Percentiles rank a stretch among this genome's conserved stretches.
Evolutionary conservation across 352 stramenopile genomes (phyloP).

Genomic region (Globisporangium iwayamae): DNA sequence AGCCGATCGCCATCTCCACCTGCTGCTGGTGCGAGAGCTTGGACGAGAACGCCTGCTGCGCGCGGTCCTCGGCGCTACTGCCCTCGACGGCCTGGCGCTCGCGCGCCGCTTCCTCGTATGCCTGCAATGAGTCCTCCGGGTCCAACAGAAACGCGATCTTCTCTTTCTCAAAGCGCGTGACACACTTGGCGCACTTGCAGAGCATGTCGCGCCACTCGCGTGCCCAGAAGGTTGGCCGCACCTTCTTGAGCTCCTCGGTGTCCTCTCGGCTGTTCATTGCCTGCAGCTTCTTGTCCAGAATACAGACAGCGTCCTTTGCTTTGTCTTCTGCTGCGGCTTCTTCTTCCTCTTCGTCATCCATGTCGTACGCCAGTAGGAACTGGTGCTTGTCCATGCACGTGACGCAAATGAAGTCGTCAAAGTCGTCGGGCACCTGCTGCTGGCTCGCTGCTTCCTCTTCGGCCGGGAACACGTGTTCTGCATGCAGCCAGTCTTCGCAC

Average conservation of each 20-base stretch:
- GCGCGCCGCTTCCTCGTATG: conserved; percentile 50
- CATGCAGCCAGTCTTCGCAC: conserved; percentile 78
- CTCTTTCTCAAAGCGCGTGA: conserved; percentile 40
- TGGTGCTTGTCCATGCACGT: conserved; percentile 60
- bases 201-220: conserved; percentile 55
- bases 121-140: conserved; percentile 53
- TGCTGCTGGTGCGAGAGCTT: conserved; percentile 67
- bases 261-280: conserved; percentile 20
- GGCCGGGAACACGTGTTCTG: conserved; percentile 52
- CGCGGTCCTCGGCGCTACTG: conserved; percentile 36
- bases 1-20: conserved; percentile 70
- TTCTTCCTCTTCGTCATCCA: conserved; percentile 21
- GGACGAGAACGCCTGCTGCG: conserved; percentile 46
- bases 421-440: conserved; percentile 25
- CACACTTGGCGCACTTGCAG: conserved; percentile 53
- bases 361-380: conserved; percentile 60
- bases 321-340: conserved; percentile 8
- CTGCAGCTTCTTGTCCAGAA: conserved; percentile 34
- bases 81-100: conserved; percentile 20
- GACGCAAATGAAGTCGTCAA: conserved; percentile 67
- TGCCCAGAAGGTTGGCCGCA: conserved; percentile 62
- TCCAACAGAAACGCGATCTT: conserved; percentile 65
- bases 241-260: conserved; percentile 11
- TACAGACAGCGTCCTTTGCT: conserved; percentile 16
- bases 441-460: not conserved